These are phyloP conservation scores for Gnomoniopsis sp. DNA, from an alignment of 2,329 filamentous ascomycete genomes.

Conservation along the genomic window DNA sequence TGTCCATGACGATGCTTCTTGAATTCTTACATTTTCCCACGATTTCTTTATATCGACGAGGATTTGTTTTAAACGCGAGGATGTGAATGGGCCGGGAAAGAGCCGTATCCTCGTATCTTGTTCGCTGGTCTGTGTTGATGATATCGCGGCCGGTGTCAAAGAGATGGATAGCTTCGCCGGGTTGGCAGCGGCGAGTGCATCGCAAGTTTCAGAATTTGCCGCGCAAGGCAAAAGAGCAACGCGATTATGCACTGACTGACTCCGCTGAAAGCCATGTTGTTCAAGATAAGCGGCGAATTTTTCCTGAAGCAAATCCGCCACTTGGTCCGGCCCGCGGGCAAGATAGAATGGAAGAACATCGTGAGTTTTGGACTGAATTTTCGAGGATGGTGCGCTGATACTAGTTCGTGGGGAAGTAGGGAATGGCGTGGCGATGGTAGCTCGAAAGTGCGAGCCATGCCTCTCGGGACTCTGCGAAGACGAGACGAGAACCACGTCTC, in stretches of 20 bases:
- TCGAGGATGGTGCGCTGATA: not conserved
- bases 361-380: not conserved
- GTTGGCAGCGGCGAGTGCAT: not conserved
- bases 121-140: not conserved
- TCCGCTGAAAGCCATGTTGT: not conserved
- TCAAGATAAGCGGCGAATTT: not conserved
- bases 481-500: constrained; percentile 33
- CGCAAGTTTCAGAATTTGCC: not conserved
- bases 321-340: not conserved
- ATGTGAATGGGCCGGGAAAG: not conserved
- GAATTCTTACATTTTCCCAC: not conserved
- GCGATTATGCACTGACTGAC: not conserved
- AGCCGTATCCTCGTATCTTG: not conserved
- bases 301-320: not conserved
- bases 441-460: constrained; percentile 37
- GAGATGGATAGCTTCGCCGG: not conserved
- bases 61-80: not conserved
- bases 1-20: not conserved
- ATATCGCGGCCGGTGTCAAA: not conserved
- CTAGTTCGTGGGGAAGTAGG: not conserved
- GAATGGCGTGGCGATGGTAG: constrained; percentile 15
- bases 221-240: not conserved
- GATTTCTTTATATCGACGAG: not conserved
- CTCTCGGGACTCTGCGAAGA: constrained; percentile 25
- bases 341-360: not conserved